Evolutionary conservation across 164 flowering plant species (phyloP).

Genomic region (Dillenia turbinata): DNA sequence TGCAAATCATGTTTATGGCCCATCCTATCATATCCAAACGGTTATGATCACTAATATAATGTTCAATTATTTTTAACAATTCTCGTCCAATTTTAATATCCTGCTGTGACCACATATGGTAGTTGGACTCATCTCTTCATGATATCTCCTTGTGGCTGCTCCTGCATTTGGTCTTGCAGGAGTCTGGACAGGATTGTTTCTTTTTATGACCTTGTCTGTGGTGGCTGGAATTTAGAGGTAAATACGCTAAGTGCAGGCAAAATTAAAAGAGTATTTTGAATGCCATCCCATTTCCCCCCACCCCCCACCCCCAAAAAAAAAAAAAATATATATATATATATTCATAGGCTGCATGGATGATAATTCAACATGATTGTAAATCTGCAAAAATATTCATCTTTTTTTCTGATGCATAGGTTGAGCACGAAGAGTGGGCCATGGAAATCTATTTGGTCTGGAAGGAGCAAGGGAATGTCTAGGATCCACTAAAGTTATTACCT

Average conservation of each 20-base stretch:
- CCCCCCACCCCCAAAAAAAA: not conserved
- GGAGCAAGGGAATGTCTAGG: slow-evolving; percentile 31
- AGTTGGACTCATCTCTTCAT: slow-evolving; percentile 60
- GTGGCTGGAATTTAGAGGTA: slow-evolving; percentile 87
- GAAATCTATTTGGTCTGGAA: slow-evolving; percentile 44
- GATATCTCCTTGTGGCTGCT: slow-evolving; percentile 59
- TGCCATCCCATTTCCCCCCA: not conserved
- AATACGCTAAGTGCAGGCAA: not conserved
- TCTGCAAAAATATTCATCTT: not conserved
- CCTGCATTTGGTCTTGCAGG: slow-evolving; percentile 80
- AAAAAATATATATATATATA: too few species aligned
- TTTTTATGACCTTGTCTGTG: slow-evolving; percentile 88
- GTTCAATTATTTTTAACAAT: not conserved
- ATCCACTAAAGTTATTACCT: not conserved
- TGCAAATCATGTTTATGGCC: slow-evolving; percentile 6
- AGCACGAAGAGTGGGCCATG: slow-evolving; percentile 74
- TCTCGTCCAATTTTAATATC: not conserved
- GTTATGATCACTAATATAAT: not conserved
- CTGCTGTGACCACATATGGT: slow-evolving; percentile 36
- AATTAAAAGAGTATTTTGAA: not conserved
- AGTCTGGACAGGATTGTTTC: slow-evolving; percentile 86
- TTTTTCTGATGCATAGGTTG: slow-evolving; percentile 37
- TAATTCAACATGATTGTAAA: not conserved
- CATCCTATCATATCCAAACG: too few species aligned
- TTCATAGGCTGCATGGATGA: not conserved